phyloP scores from a whole-genome alignment of 331 rosid species.

The Telfairia occidentalis region DNA sequence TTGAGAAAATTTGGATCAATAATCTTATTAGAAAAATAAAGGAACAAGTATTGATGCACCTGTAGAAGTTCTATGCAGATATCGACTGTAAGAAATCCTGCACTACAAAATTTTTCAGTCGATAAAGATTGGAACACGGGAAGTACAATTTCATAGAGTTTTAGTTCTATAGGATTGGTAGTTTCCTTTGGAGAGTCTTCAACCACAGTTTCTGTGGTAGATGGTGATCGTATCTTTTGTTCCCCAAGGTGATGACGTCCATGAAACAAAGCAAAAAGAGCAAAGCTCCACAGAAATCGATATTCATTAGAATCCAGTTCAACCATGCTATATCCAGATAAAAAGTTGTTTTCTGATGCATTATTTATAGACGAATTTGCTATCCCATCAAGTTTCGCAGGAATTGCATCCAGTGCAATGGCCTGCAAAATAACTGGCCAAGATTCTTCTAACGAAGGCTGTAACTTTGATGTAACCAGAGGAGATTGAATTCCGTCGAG shows the following conservation, averaged over 20 bases:
- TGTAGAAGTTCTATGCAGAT: slow-evolving; percentile 73
- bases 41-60: slow-evolving; percentile 34
- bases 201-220: slow-evolving; percentile 27
- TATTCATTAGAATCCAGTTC: slow-evolving; percentile 60
- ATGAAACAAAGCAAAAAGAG: slow-evolving; percentile 72
- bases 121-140: slow-evolving; percentile 80
- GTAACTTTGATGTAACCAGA: slow-evolving; percentile 58
- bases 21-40: slow-evolving; percentile 10
- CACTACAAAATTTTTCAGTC: slow-evolving; percentile 51
- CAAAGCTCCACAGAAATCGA: slow-evolving; percentile 76
- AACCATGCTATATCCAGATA: slow-evolving; percentile 75
- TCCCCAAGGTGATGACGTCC: slow-evolving; percentile 39
- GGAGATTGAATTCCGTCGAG: slow-evolving; percentile 88
- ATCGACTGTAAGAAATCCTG: slow-evolving; percentile 51
- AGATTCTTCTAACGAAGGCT: slow-evolving; percentile 84
- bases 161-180: slow-evolving; percentile 36
- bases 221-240: slow-evolving; percentile 38
- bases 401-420: slow-evolving; percentile 85
- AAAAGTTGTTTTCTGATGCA: slow-evolving; percentile 26
- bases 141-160: slow-evolving; percentile 59
- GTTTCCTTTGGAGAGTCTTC: slow-evolving; percentile 39
- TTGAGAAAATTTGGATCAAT: background rate
- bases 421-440: slow-evolving; percentile 99
- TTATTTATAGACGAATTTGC: slow-evolving; percentile 23
- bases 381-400: slow-evolving; percentile 41